Evolutionary conservation across 2,329 filamentous ascomycete genomes (phyloP).

Genomic region (Phaeosphaeriaceae sp.): DNA sequence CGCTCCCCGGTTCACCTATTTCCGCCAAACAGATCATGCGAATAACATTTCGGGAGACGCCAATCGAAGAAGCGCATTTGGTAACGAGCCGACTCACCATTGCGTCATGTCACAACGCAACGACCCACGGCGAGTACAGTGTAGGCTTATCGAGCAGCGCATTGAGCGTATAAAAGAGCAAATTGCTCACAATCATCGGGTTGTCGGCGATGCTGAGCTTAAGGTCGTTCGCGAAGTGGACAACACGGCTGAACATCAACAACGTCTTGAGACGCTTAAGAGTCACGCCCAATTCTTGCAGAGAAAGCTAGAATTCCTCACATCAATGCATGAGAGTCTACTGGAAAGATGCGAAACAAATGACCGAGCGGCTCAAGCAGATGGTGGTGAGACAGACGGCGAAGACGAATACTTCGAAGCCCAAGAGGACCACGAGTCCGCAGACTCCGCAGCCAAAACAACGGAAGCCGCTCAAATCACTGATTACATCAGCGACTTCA

Average conservation of each 20-base stretch:
- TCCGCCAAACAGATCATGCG: slow-evolving; percentile 92
- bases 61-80: slow-evolving; percentile 85
- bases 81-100: slow-evolving; percentile 89
- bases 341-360: slow-evolving; percentile 65
- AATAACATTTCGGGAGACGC: slow-evolving; percentile 81
- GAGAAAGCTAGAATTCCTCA: slow-evolving; percentile 66
- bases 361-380: slow-evolving; percentile 56
- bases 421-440: slow-evolving; percentile 60
- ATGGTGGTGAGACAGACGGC: slow-evolving; percentile 50
- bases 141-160: slow-evolving; percentile 81
- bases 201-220: slow-evolving; percentile 78
- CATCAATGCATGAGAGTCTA: slow-evolving; percentile 64
- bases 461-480: slow-evolving; percentile 73
- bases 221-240: slow-evolving; percentile 62
- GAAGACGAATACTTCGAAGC: slow-evolving; percentile 57
- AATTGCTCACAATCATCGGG: slow-evolving; percentile 74
- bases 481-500: slow-evolving; percentile 93
- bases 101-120: slow-evolving; percentile 82
- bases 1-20: slow-evolving; percentile 95
- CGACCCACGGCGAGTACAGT: slow-evolving; percentile 87
- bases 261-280: slow-evolving; percentile 63
- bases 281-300: slow-evolving; percentile 64
- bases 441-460: slow-evolving; percentile 55
- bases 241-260: slow-evolving; percentile 59
- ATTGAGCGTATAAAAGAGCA: slow-evolving; percentile 80